Percentiles rank a stretch among this genome's conserved stretches.
phyloP scores from a whole-genome alignment of 2,329 filamentous ascomycete genomes.

The Dothidotthia symphoricarpi region DNA sequence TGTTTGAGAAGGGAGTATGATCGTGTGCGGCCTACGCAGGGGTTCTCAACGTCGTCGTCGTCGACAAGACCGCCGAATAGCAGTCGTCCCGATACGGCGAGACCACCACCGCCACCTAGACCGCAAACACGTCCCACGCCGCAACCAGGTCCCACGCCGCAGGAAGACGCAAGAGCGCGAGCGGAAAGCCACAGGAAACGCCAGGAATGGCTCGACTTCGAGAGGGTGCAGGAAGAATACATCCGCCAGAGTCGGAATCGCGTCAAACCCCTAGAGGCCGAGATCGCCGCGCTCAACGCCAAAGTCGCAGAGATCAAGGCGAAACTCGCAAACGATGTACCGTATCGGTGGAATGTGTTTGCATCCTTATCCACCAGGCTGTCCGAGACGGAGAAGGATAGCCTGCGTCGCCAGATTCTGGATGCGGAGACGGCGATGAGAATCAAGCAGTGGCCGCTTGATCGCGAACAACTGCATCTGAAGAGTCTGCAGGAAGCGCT shows the following conservation, averaged over 20 bases:
- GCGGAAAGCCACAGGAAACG: constrained; percentile 4
- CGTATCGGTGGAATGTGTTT: constrained; percentile 3
- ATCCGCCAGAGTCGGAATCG: constrained; percentile 1
- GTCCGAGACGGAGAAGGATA: constrained; percentile 4
- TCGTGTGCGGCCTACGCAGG: neutral
- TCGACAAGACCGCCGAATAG: no score
- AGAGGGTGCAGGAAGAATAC: constrained; percentile 2
- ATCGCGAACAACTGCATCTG: no score
- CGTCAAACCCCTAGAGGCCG: neutral
- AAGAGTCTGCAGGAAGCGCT: neutral
- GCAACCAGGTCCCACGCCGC: neutral
- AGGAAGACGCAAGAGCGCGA: constrained; percentile 3
- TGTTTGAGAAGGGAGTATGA: constrained; percentile 1
- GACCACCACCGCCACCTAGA: neutral
- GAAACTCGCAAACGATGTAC: constrained; percentile 1
- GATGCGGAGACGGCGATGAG: no score
- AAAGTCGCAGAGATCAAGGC: neutral
- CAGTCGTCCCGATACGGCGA: neutral
- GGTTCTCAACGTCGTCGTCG: neutral
- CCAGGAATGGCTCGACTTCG: constrained; percentile 5
- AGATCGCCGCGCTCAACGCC: neutral
- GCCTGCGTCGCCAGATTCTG: no score
- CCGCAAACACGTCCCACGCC: neutral
- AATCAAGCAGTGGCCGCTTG: no score
- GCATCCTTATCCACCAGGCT: constrained; percentile 1